Evolutionary conservation across 768 basidiomycete genomes (phyloP), one percentile per base, ranked within the genome.

Genomic region (Tricholoma flavovirens): DNA sequence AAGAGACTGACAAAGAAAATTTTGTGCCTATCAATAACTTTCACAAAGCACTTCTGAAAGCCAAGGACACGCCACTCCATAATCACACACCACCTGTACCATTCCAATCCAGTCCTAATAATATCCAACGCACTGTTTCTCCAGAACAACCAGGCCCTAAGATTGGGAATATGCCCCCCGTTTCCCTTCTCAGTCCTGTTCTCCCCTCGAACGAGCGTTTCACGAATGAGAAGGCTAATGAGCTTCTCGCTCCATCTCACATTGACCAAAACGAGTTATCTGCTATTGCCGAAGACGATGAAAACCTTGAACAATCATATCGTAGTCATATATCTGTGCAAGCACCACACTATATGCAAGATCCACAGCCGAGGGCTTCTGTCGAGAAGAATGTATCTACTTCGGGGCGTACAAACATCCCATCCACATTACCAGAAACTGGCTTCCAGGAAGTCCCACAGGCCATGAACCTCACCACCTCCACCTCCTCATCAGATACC

Each of bases 231-330:
- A 14, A 50, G 15, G 46, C 4, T 26, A 14, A 33, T 50, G 58
- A 15, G 14, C 45, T 50, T 49, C 53, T 53, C 21, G 49, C 49
- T 19, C 49, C 63, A 17, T 35, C 59, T 22, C 59, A 56, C 40
- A 26, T 49, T 12, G 68, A 73, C 32, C 72, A 67, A 35, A 77
- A 75, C 42, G 80, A 83, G 51, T 68, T 90, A 33, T 90, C 87
- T 26, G 76, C 86, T 53, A 88, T 89, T 54, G 82, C 78, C 0
- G 88, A 89, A 69, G 87, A 82, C 52, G 88, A 90, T 49, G 84
- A 88, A 62, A 73, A 72, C 2, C 67, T 67, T 4, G 84, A 88
- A 54, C 46, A 49, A 29, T 49, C 29, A n/a, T 26, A 30, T 49
- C 66, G 68, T 11, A 76, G 66, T 56, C 65, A 35, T 12, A 24